Evolutionary conservation across 768 basidiomycete genomes (phyloP).

Genomic region (Boletus huronensis): DNA sequence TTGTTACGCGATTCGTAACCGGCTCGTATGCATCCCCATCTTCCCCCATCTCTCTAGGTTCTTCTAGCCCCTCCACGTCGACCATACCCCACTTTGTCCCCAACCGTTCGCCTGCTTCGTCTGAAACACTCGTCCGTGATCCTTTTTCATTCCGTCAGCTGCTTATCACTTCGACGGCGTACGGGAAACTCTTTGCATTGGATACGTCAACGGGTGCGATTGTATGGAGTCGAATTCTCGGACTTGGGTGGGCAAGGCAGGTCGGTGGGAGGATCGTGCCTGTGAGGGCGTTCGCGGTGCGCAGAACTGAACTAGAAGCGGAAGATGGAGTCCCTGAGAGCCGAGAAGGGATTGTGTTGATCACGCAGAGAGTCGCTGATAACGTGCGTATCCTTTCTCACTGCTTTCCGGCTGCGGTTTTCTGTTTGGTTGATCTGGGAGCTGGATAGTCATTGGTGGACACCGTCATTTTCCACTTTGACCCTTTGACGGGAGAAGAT

Average conservation of each 20-base stretch:
- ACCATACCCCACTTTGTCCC: constrained; percentile 23
- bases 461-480: constrained; percentile 72
- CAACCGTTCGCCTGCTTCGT: constrained; percentile 26
- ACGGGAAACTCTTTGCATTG: constrained; percentile 78
- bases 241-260: constrained; percentile 61
- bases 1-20: constrained; percentile 67
- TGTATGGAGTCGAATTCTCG: constrained; percentile 77
- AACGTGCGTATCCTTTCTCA: constrained; percentile 45
- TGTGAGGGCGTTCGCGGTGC: constrained; percentile 56
- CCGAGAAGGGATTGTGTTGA: constrained; percentile 53
- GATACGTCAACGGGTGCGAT: constrained; percentile 76
- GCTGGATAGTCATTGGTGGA: constrained; percentile 53
- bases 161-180: constrained; percentile 64
- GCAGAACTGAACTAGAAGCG: constrained; percentile 26
- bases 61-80: neutral
- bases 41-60: constrained; percentile 27
- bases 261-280: constrained; percentile 57
- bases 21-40: constrained; percentile 57
- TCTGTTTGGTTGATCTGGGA: constrained; percentile 6
- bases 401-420: neutral
- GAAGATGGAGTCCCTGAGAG: constrained; percentile 1
- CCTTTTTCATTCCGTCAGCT: constrained; percentile 86
- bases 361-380: constrained; percentile 57
- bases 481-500: constrained; percentile 78
- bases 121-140: constrained; percentile 55